A percentile compares a stretch with the other conserved stretches of the same genome.
Conservation (phyloP, 2,329 filamentous ascomycete genomes). For the Botryotinia globosa region DNA sequence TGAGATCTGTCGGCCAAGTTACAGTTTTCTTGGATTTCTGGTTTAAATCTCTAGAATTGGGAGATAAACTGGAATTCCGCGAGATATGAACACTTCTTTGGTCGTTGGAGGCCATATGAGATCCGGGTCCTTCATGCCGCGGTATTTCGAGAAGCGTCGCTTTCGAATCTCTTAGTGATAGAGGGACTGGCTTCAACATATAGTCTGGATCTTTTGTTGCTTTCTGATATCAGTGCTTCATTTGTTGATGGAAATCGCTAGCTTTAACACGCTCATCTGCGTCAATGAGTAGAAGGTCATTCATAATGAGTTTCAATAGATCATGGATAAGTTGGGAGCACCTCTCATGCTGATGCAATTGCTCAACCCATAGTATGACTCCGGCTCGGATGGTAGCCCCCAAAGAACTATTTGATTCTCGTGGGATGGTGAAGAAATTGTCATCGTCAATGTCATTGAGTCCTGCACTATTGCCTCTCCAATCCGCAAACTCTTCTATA, state of each 20-base stretch:
- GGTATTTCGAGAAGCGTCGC: not conserved
- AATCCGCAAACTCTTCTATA: conserved; percentile 24
- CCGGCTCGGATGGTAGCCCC: conserved; percentile 2
- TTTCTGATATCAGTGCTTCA: conserved; percentile 1
- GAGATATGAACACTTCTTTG: fast-evolving
- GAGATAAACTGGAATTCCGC: not conserved
- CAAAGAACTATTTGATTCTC: not conserved
- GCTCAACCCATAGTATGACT: conserved; percentile 20
- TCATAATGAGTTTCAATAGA: conserved; percentile 25
- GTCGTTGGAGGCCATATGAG: not conserved
- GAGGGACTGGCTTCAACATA: conserved; percentile 22
- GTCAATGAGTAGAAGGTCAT: conserved; percentile 23
- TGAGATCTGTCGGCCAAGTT: not conserved
- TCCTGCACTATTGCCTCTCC: conserved; percentile 12
- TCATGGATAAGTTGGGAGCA: conserved; percentile 28
- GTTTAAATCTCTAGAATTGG: not conserved
- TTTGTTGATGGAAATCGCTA: not conserved
- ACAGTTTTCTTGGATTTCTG: not conserved
- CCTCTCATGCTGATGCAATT: conserved; percentile 21
- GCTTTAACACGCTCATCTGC: conserved; percentile 14
- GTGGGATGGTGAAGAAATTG: conserved; percentile 28
- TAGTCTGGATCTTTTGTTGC: conserved; percentile 22
- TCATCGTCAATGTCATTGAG: conserved; percentile 24
- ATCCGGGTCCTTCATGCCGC: not conserved
- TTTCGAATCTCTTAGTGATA: not conserved